Base-by-base conservation (phyloP, 1,284 basidiomycete species). In the Irpex sp. region DNA sequence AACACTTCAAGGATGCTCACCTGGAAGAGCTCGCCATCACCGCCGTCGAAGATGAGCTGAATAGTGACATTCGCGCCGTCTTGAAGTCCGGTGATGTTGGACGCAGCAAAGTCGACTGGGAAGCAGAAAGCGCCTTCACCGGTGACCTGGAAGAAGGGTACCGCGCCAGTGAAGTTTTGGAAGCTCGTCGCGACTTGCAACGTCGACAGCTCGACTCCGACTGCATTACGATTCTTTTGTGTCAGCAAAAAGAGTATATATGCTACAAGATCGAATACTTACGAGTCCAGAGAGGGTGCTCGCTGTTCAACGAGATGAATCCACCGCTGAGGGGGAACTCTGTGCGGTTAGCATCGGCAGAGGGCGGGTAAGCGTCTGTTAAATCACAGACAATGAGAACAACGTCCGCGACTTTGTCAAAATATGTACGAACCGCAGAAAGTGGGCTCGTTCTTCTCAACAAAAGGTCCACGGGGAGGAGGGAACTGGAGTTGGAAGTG, bases 401-500 rank as follows among this genome's bases (percentile, higher is more conserved):
- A 44, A 44, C 15, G 19, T 51, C 44, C 51, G 6, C 59, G 62
- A 58, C 54, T 44, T 8, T 55, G 15, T 11, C n/a, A 17, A 13
- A 7, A 56, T 15, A 40, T 15, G 49, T 19, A 72, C 80, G 8
- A 67, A 84, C 83, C 82, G 70, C 86, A 86, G 69, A 87, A 86
- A 1, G 68, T 77, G n/a, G 79, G 75, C 73, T 92, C 89, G 17
- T 81, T 71, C 62, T 85, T 79, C 65, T 85, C 83, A 63, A 77
- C 78, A 68, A 90, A 89, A 0, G 64, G 67, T 5, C 89, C 89
- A 58, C 89, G 79, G 5, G 87, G 83, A 3, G 77, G 67, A 47
- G 90, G 90, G 73, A 81, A 92, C 71, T 85, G 81, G 48, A 92
- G 78, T 64, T 87, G 84, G 77, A 91, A 92, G 74, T 92, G 90